Evolutionary conservation across 306 rosid species (phyloP).

Genomic region (Quercus ilex): DNA sequence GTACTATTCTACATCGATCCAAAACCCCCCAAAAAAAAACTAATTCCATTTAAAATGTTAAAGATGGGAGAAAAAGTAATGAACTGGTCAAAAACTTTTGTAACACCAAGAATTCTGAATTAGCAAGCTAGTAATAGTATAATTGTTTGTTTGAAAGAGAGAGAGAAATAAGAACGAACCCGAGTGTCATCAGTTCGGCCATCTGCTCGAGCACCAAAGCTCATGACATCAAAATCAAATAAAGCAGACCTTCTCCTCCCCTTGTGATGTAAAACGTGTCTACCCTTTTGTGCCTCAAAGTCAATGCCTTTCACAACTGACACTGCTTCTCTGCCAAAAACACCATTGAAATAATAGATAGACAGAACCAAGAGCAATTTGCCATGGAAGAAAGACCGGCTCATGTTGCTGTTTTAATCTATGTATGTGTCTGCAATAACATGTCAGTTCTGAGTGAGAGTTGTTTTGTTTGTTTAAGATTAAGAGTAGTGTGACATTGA

Average conservation of each 20-base stretch:
- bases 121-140: neutral
- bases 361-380: constrained; percentile 21
- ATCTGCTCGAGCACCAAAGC: constrained; percentile 45
- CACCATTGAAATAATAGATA: constrained; percentile 13
- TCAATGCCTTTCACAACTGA: neutral
- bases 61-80: neutral
- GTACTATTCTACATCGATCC: neutral
- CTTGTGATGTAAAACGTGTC: constrained; percentile 1
- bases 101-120: neutral
- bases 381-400: constrained; percentile 2
- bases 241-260: constrained; percentile 3
- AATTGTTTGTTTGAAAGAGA: neutral
- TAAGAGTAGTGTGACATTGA: neutral
- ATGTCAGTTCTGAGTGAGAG: neutral
- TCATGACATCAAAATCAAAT: constrained; percentile 30
- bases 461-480: neutral
- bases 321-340: constrained; percentile 18
- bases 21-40: neutral
- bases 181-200: constrained; percentile 40
- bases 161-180: constrained; percentile 7
- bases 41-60: neutral
- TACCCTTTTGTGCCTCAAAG: constrained; percentile 5
- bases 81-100: neutral
- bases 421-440: neutral
- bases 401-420: constrained; percentile 20